Evolutionary conservation across 345 rosid genomes (phyloP), one percentile per base, ranked within the genome.

Genomic region (Moricandia arvensis): DNA sequence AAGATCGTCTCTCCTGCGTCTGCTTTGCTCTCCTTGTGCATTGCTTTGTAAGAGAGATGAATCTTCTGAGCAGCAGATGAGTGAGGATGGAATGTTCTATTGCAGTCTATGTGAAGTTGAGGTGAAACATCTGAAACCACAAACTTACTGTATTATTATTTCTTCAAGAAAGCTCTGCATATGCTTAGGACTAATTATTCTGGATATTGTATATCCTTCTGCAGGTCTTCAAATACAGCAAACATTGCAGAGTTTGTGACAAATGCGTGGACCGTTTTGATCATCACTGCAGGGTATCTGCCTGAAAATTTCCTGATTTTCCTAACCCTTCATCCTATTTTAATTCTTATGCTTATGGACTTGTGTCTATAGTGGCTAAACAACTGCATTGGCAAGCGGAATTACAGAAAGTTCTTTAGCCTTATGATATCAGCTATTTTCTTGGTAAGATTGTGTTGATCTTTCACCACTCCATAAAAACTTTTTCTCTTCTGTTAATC

Each of bases 81-180:
- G 91, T 16, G 98, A 95, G 83, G 99, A 95, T 77, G 99, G 96
- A 75, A 89, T 92, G 99, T 95, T 89, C 82, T 95, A 87, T 78
- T 95, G 98, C 82, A 92, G 96, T 78, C 87, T 95, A 77, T 95
- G 99, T 79, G 97, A 92, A 85, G 97, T 90, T 49, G 98, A 95
- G 99, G 99, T 95, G 60, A 61, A 77, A 43, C 69, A 41, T 55
- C n/a, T 77, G 18, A 34, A 68, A 63, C 12, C 29, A 26, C 47
- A 69, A 62, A 38, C 63, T 53, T 37, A 55, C 24, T 3, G 17
- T 26, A 12, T 31, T 62, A 5, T 37, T n/a, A 16, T 69, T 24
- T 60, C 43, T 35, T 47, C 33, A 31, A 58, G 68, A 18, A 37
- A 63, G 41, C 58, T 68, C 57, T 49, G 38, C 37, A 8, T 31